Evolutionary conservation across 352 stramenopile genomes (phyloP), one percentile per base, ranked within the genome.

Genomic region (Detonula confervacea): DNA sequence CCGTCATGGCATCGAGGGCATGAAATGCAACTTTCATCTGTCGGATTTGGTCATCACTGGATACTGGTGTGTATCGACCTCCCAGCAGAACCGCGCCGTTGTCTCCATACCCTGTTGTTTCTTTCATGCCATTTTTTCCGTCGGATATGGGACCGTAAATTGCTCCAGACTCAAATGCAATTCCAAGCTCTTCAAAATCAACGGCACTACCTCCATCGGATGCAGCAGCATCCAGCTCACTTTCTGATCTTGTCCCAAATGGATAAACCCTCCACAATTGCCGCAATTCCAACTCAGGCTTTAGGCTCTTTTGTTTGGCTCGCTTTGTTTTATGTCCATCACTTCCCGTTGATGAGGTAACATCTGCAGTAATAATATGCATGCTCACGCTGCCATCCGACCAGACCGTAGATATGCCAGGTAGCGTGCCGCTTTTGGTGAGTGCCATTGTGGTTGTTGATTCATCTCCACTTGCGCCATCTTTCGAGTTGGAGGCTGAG

Each of bases 311-410:
- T 62, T 82, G 73, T 52, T 35, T 60, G 18, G 74, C 67, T 71
- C 63, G 66, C 39, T 80, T 79, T 18, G 65, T 57, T 1, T 66
- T 65, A 67, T 75, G 68, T 44, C 68, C 64, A 42, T 85, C 70
- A 47, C 27, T 27, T 39, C 39, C 18, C n/a, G 42, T 56, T 8
- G 68, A 16, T 2, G 49, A 49, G 14, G 25, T 18, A 20, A 84
- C 35, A 44, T 81, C 60, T 20, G 75, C 79, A 16, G 88, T 91
- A 39, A 92, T 69, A 29, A 73, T 81, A 57, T 92, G 85, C 22
- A 92, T 30, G 9, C 66, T 83, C n/a, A 92, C 66, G 33, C 66
- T 79, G 9, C 87, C 89, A 77, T 94, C 85, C 7, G 74, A 87
- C 89, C 89, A 94, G 4, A 94, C 61, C 1, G 81, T 84, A 4